phyloP scores from a whole-genome alignment of 1,284 basidiomycete species.

The Puccinia polysora region DNA sequence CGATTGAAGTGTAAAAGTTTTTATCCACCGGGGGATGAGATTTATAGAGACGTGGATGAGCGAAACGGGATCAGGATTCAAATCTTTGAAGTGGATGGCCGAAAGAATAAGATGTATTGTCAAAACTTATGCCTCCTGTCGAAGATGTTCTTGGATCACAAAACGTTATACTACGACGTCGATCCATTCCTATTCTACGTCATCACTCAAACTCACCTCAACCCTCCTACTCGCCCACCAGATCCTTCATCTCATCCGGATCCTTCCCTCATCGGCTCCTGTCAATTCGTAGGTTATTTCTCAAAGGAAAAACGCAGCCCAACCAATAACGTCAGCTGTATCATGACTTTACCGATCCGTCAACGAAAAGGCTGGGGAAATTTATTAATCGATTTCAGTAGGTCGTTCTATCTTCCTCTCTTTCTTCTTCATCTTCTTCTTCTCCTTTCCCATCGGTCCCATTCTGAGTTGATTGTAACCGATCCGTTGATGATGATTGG shows the following conservation, averaged over 20 bases:
- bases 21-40: conserved; percentile 96
- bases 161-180: conserved; percentile 98
- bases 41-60: conserved; percentile 74
- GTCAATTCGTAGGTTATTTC: conserved; percentile 96
- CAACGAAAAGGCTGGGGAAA: conserved; percentile 94
- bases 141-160: conserved; percentile 99
- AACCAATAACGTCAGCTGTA: conserved; percentile 96
- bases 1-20: conserved; percentile 89
- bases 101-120: conserved; percentile 99
- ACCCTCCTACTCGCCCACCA: no score
- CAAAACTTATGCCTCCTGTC: conserved; percentile 98
- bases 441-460: conserved; percentile 3
- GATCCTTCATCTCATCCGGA: neutral
- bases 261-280: conserved; percentile 62
- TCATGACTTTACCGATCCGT: conserved; percentile 95
- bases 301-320: conserved; percentile 97
- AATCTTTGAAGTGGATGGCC: conserved; percentile 95
- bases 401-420: conserved; percentile 53
- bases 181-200: conserved; percentile 99
- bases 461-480: neutral
- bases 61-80: conserved; percentile 59
- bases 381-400: conserved; percentile 92
- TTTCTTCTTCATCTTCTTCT: conserved; percentile 28
- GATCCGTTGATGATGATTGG: neutral
- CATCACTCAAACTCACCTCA: conserved; percentile 65